Conservation (phyloP, 805 yeast genomes). For the Ogataea ramenticola region DNA sequence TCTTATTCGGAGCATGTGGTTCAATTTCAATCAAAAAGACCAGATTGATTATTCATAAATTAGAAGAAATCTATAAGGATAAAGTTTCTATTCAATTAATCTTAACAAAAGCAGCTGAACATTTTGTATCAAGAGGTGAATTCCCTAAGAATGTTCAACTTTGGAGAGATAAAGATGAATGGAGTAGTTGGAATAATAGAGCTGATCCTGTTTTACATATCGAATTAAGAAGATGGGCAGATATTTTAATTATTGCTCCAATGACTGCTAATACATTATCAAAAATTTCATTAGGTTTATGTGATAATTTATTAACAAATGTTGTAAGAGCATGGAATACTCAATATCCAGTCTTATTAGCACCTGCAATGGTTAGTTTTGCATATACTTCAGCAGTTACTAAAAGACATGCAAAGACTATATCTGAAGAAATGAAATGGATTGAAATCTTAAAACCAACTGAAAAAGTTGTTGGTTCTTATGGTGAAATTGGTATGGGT, state of each 20-base stretch:
- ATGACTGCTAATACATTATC: conserved; percentile 88
- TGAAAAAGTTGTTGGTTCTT: conserved; percentile 81
- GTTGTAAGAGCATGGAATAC: conserved; percentile 96
- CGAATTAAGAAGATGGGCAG: conserved; percentile 96
- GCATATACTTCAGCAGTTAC: conserved; percentile 88
- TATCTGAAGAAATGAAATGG: conserved; percentile 91
- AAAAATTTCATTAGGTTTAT: conserved; percentile 82
- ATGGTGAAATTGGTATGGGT: conserved; percentile 99
- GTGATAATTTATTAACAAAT: conserved; percentile 86
- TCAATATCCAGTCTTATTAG: conserved; percentile 77
- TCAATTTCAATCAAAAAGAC: conserved; percentile 46
- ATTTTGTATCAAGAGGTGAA: conserved; percentile 41
- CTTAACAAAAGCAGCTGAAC: conserved; percentile 46
- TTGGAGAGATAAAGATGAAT: conserved; percentile 55
- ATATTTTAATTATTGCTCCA: conserved; percentile 88
- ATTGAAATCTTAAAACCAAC: conserved; percentile 89
- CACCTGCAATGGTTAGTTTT: conserved; percentile 94
- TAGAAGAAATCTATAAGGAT: conserved; percentile 46
- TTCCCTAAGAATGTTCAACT: conserved; percentile 39
- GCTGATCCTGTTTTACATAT: conserved; percentile 65
- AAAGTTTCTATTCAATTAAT: conserved; percentile 47
- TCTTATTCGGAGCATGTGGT: conserved; percentile 53
- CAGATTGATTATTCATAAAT: conserved; percentile 42
- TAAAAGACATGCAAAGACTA: conserved; percentile 66
- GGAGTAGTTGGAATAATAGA: conserved; percentile 45